phyloP scores from a whole-genome alignment of 2,329 filamentous ascomycete genomes.

The Lachnellula subtilissima region DNA sequence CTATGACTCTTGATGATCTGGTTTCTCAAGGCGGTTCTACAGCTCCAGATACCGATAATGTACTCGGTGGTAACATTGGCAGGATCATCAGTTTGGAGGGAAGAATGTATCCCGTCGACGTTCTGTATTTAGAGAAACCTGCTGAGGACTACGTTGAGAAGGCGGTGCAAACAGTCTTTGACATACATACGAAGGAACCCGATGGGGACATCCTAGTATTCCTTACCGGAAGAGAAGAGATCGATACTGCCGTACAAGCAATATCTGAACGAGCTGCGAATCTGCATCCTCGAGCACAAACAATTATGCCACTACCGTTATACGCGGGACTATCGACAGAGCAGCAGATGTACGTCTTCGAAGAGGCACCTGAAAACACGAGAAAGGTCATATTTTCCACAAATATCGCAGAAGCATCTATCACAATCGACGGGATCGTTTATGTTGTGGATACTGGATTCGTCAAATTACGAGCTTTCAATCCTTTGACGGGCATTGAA shows the following conservation, averaged over 20 bases:
- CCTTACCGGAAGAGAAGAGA: constrained; percentile 88
- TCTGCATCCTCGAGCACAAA: constrained; percentile 53
- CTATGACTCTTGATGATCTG: constrained; percentile 33
- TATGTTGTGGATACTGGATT: constrained; percentile 90
- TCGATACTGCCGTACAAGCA: constrained; percentile 74
- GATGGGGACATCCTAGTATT: constrained; percentile 89
- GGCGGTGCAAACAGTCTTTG: constrained; percentile 76
- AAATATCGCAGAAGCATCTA: constrained; percentile 93
- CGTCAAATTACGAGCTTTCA: constrained; percentile 83
- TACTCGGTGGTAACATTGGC: constrained; percentile 40
- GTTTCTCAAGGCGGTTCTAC: constrained; percentile 22
- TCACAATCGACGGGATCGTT: constrained; percentile 88
- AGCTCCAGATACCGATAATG: constrained; percentile 20
- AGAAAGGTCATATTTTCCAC: constrained; percentile 91
- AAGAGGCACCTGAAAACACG: constrained; percentile 72
- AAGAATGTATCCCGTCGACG: constrained; percentile 82
- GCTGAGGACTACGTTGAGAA: constrained; percentile 83
- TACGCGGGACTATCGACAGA: constrained; percentile 87
- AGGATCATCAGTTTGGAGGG: constrained; percentile 82
- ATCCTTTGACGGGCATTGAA: constrained; percentile 81
- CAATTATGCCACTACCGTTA: constrained; percentile 69
- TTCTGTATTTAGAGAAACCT: constrained; percentile 72
- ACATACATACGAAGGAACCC: constrained; percentile 76
- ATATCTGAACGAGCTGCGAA: constrained; percentile 67
- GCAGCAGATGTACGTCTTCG: constrained; percentile 93